A percentile compares a stretch with the other conserved stretches of the same genome.
phyloP scores from a whole-genome alignment of 2,329 filamentous ascomycete species.

The Pseudogymnoascus sp. region DNA sequence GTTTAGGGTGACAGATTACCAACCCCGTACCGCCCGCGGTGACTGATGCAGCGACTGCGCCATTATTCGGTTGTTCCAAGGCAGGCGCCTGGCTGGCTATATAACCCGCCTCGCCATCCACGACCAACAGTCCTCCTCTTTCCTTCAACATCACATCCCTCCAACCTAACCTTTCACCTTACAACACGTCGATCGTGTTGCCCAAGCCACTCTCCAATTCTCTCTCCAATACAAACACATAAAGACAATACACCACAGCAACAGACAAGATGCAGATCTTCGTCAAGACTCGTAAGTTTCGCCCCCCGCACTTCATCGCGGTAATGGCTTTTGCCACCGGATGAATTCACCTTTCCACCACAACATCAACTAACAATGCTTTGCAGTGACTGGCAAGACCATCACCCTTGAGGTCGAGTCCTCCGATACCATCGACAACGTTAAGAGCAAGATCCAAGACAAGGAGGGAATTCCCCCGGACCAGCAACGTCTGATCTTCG shows the following conservation, averaged over 20 bases:
- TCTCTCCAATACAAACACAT: conserved; percentile 7
- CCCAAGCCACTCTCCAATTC: conserved; percentile 15
- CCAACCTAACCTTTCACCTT: not conserved
- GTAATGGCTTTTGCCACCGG: conserved; percentile 10
- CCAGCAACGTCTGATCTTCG: conserved; percentile 89
- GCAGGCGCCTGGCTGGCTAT: conserved; percentile 11
- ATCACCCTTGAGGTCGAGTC: conserved; percentile 88
- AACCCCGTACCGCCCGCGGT: not conserved
- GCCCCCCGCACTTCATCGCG: conserved; percentile 23
- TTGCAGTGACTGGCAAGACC: conserved; percentile 80
- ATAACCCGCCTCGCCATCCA: conserved; percentile 13
- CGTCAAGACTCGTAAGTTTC: conserved; percentile 83
- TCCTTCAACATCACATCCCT: conserved; percentile 8
- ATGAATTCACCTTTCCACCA: conserved; percentile 47
- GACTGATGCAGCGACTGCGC: not conserved
- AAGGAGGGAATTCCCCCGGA: conserved; percentile 92
- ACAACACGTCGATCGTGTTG: not conserved
- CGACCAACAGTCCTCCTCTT: conserved; percentile 9
- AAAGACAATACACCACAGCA: conserved; percentile 8
- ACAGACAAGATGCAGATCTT: conserved; percentile 77
- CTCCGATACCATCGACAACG: conserved; percentile 86
- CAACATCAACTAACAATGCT: conserved; percentile 60
- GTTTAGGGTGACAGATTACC: not conserved
- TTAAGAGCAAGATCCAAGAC: conserved; percentile 88
- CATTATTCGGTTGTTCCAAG: conserved; percentile 1